Percentiles rank a stretch among this genome's conserved stretches.
Evolutionary conservation across 1,284 basidiomycete species (phyloP).

Genomic region (Ustilago nuda): DNA sequence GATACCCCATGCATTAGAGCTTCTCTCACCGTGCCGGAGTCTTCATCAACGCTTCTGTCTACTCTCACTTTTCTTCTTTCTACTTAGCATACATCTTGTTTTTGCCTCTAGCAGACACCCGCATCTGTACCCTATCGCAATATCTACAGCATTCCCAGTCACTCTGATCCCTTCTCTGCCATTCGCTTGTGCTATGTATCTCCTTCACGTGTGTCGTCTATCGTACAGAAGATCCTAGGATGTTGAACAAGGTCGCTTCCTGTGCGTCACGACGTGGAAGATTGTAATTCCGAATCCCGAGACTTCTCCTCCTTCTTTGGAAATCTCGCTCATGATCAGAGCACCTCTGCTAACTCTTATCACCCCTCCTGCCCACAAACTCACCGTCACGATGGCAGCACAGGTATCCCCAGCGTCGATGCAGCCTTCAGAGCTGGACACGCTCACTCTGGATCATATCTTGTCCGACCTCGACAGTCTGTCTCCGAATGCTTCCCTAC

Average conservation of each 20-base stretch:
- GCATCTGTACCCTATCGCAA: slow-evolving; percentile 18
- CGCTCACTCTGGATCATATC: slow-evolving; percentile 37
- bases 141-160: slow-evolving; percentile 4
- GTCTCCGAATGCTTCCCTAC: background rate
- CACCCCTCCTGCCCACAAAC: background rate
- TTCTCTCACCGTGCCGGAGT: background rate
- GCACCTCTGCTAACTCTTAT: background rate
- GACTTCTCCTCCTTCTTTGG: background rate
- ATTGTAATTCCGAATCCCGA: slow-evolving; percentile 6
- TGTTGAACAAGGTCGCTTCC: background rate
- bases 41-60: background rate
- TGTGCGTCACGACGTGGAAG: background rate
- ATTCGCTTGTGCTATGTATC: background rate
- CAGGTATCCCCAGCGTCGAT: background rate
- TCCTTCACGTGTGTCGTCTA: background rate
- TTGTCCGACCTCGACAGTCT: slow-evolving; percentile 25
- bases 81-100: slow-evolving; percentile 7
- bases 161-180: background rate
- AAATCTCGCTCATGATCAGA: slow-evolving; percentile 4
- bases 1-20: slow-evolving; percentile 4
- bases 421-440: slow-evolving; percentile 4
- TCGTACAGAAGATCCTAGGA: background rate
- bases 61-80: background rate
- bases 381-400: slow-evolving; percentile 6
- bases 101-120: background rate